phyloP scores from a whole-genome alignment of 2,329 filamentous ascomycete genomes.

The Bipolaris victoriae region DNA sequence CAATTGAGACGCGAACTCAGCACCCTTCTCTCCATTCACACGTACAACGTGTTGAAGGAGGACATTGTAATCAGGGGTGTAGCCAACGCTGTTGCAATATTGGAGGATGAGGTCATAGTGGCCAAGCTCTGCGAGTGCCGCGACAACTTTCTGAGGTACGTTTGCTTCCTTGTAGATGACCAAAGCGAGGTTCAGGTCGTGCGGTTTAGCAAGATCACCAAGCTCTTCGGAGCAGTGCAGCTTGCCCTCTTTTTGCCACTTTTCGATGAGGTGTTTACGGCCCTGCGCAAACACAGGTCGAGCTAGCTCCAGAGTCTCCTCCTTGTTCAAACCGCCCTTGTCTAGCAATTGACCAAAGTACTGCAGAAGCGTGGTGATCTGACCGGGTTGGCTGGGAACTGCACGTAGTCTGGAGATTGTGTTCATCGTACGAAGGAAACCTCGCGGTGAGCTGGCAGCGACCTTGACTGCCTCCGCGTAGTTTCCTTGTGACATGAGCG shows the following conservation, averaged over 20 bases:
- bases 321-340: conserved; percentile 89
- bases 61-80: conserved; percentile 93
- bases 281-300: conserved; percentile 91
- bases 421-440: conserved; percentile 90
- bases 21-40: conserved; percentile 88
- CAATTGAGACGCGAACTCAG: conserved; percentile 91
- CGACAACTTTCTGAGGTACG: conserved; percentile 90
- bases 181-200: conserved; percentile 87
- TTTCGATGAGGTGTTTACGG: conserved; percentile 93
- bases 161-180: conserved; percentile 91
- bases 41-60: conserved; percentile 84
- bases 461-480: conserved; percentile 92
- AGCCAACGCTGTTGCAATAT: conserved; percentile 83
- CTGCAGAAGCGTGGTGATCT: conserved; percentile 92
- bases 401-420: conserved; percentile 97
- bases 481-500: conserved; percentile 78
- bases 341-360: conserved; percentile 98
- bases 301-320: conserved; percentile 92
- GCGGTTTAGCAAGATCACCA: conserved; percentile 88
- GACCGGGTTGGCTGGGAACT: conserved; percentile 77
- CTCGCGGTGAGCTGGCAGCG: conserved; percentile 93
- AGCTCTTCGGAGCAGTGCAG: conserved; percentile 95
- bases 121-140: conserved; percentile 91
- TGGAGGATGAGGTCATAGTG: conserved; percentile 97
- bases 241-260: conserved; percentile 97